Evolutionary conservation across 306 rosid genomes (phyloP).

Genomic region (Erythrophleum fordii): DNA sequence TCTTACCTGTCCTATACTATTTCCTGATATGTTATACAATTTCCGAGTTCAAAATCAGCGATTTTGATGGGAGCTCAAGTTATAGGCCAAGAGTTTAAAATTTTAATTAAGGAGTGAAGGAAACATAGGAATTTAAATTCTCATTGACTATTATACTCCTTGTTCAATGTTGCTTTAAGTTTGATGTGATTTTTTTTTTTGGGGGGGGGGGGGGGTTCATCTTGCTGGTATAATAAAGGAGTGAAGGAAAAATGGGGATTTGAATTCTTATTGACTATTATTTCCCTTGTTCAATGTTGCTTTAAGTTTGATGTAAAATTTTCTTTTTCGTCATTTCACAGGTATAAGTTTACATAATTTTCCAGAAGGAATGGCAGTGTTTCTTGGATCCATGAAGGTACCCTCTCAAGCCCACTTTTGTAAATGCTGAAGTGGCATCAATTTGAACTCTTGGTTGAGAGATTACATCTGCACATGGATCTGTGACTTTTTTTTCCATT

Average conservation of each 20-base stretch:
- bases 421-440: not conserved
- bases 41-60: not conserved
- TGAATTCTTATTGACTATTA: conserved; percentile 15
- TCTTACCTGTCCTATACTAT: not conserved
- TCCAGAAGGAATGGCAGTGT: conserved; percentile 99
- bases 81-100: conserved; percentile 1
- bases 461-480: conserved; percentile 26
- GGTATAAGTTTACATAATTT: conserved; percentile 99
- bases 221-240: not conserved
- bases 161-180: not conserved
- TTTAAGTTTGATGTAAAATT: not conserved
- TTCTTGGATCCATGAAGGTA: conserved; percentile 98
- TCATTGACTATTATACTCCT: not conserved
- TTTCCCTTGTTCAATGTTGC: conserved; percentile 17
- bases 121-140: not conserved
- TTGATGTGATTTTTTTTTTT: not conserved
- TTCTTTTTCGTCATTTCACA: conserved; percentile 33
- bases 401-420: not conserved
- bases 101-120: conserved; percentile 2
- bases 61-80: not conserved
- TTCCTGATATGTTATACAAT: not conserved
- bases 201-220: too few relatives aligned
- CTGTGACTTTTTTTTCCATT: conserved; percentile 24
- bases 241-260: conserved; percentile 2
- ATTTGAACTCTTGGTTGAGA: conserved; percentile 15